Percentiles rank a stretch among this genome's conserved stretches.
These are phyloP conservation scores for Paecilomyces dactylethromorphus DNA, from an alignment of 2,329 filamentous ascomycete species.

Conservation along the genomic window DNA sequence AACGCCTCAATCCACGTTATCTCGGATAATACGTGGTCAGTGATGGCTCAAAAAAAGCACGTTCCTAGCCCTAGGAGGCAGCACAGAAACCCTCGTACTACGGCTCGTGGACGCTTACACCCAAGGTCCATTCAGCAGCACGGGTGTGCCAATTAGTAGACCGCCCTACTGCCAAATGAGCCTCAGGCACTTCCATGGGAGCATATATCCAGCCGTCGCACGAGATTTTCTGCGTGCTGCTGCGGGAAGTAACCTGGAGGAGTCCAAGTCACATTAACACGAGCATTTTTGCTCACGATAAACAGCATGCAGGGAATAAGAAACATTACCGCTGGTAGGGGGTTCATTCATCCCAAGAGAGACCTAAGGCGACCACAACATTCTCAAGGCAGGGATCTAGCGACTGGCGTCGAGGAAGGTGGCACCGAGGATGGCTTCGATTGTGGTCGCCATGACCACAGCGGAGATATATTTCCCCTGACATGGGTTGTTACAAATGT, in stretches of 20 bases:
- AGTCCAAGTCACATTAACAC: background rate
- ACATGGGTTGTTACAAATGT: conserved; percentile 9
- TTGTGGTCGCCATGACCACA: conserved; percentile 18
- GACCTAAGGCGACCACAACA: conserved; percentile 5
- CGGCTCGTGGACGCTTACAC: background rate
- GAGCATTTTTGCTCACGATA: background rate
- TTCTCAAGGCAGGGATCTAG: conserved; percentile 3
- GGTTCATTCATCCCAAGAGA: conserved; percentile 4
- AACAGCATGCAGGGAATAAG: background rate
- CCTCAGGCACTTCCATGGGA: background rate
- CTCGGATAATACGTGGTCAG: background rate
- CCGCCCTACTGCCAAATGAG: background rate
- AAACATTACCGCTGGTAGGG: background rate
- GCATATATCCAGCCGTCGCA: background rate
- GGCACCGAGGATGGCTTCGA: conserved; percentile 31
- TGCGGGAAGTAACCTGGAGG: background rate
- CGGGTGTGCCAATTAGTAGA: background rate
- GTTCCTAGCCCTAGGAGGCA: background rate
- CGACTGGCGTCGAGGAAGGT: conserved; percentile 20
- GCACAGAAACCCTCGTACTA: background rate
- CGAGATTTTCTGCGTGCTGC: background rate
- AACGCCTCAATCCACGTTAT: background rate
- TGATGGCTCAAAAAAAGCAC: background rate
- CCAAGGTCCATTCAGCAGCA: background rate
- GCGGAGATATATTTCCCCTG: conserved; percentile 9